Evolutionary conservation across 805 yeast genomes (phyloP).

Genomic region (Lachancea mirantina): DNA sequence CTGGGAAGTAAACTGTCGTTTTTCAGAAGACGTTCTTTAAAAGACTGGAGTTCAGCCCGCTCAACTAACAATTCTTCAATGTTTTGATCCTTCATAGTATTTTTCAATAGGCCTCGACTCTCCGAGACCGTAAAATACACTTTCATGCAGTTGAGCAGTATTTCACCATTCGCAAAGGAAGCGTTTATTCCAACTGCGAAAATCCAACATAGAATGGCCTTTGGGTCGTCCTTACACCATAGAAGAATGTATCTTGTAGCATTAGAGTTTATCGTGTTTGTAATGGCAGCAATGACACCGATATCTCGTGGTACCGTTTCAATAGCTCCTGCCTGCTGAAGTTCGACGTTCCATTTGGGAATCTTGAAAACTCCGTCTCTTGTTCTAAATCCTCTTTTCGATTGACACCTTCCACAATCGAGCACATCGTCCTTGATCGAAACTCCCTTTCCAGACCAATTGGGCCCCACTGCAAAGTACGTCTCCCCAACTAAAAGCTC

Average conservation of each 20-base stretch:
- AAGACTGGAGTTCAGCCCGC: slow-evolving; percentile 13
- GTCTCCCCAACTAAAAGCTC: slow-evolving; percentile 26
- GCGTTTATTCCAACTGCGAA: slow-evolving; percentile 22
- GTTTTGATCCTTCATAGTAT: slow-evolving; percentile 13
- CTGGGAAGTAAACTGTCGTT: slow-evolving; percentile 14
- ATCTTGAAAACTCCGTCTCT: slow-evolving; percentile 17
- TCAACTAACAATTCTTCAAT: slow-evolving; percentile 15
- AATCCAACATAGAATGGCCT: slow-evolving; percentile 20
- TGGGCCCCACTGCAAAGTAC: slow-evolving; percentile 13
- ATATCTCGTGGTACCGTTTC: slow-evolving; percentile 16
- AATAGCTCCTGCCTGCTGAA: slow-evolving; percentile 5
- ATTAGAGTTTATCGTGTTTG: slow-evolving; percentile 17
- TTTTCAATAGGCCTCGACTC: too few relatives aligned
- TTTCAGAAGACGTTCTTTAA: slow-evolving; percentile 10
- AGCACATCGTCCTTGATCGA: slow-evolving; percentile 2
- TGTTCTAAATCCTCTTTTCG: slow-evolving; percentile 16
- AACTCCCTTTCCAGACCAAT: slow-evolving; percentile 10
- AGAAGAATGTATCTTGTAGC: slow-evolving; percentile 21
- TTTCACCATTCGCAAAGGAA: slow-evolving; percentile 8
- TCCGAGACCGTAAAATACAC: slow-evolving; percentile 13
- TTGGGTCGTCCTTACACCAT: slow-evolving; percentile 6
- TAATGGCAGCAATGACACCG: slow-evolving; percentile 17
- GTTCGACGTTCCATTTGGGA: slow-evolving; percentile 22
- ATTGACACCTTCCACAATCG: slow-evolving; percentile 16
- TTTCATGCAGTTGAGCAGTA: slow-evolving; percentile 17